Conservation (phyloP, 2,329 filamentous ascomycete genomes). For the Cyphellophora attinorum region DNA sequence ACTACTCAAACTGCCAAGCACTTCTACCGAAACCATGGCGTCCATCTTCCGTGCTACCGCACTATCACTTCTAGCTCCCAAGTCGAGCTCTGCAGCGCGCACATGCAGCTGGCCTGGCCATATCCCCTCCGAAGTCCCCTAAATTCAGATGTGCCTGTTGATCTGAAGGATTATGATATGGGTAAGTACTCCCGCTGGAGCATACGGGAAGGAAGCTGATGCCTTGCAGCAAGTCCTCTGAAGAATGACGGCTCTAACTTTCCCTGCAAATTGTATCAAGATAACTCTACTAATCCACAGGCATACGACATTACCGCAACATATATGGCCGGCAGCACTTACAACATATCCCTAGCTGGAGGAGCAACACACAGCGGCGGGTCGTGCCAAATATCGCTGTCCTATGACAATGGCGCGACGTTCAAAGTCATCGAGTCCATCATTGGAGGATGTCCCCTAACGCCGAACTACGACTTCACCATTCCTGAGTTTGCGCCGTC, state of each 20-base stretch:
- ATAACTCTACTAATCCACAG: conserved; percentile 25
- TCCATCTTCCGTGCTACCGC: neutral
- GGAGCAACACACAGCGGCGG: conserved; percentile 58
- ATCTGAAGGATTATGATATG: conserved; percentile 59
- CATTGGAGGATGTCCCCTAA: conserved; percentile 46
- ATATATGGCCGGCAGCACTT: conserved; percentile 52
- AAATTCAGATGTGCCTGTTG: conserved; percentile 34
- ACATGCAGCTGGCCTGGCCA: conserved; percentile 49
- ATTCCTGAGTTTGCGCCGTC: conserved; percentile 54
- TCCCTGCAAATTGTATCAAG: conserved; percentile 64
- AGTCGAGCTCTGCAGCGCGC: conserved; percentile 20
- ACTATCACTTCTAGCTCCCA: neutral
- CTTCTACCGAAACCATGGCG: neutral
- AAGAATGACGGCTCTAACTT: conserved; percentile 52
- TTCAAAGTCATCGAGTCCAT: conserved; percentile 62
- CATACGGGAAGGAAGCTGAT: too few relatives aligned
- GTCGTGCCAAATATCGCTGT: conserved; percentile 66
- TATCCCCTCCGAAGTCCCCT: conserved; percentile 43
- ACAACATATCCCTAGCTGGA: conserved; percentile 56
- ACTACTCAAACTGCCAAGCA: too few relatives aligned
- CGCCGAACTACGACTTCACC: conserved; percentile 53
- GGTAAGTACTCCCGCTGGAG: too few relatives aligned
- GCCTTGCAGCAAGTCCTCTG: conserved; percentile 61
- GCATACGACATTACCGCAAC: conserved; percentile 46
- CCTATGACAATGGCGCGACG: conserved; percentile 59